Evolutionary conservation across 441 rosid genomes (phyloP), one percentile per base, ranked within the genome.

Genomic region (Arabidopsis lyrata): DNA sequence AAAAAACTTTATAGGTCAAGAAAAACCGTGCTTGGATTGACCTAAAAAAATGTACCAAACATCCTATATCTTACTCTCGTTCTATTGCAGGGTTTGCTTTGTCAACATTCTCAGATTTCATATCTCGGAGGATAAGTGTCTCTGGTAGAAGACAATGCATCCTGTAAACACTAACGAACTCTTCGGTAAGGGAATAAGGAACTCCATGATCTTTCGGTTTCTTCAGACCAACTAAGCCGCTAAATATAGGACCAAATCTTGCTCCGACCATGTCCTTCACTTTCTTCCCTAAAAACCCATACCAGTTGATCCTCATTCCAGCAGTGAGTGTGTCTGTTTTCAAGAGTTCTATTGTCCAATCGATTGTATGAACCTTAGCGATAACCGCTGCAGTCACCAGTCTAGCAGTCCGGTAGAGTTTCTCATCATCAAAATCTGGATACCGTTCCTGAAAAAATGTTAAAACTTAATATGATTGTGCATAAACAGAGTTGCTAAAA

Each of bases 311-410:
- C 64, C 91, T 84, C 93, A 90, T 90, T 22, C 86, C 91, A 6
- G 89, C 88, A 42, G 81, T 74, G 20, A 90, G 85, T 66, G 88
- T 86, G 54, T 86, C 86, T 1, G 92, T 90, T 77, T 82, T 90
- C 14, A 87, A 76, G 36, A 88, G 91, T 59, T 90, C 87, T 12
- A 88, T 85, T 5, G 90, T 90, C 96, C 93, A 88, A 74, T 90
- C 96, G 29, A 90, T 90, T 15, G 93, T 90, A 79, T 90, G 96
- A 68, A 88, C 77, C 73, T 90, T 90, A 27, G 93, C 92, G 55
- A 90, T 86, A 27, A 87, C 87, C 7, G 93, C 90, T 8, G 90
- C 83, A 53, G 92, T 88, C 68, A 90, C 96, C 42, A 90, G 47
- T 68, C 93, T 86, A 3, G 91, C 91, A 53, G 79, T 75, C 47